These are phyloP conservation scores for Zygoascus bituminiphila DNA, from an alignment of 805 yeast species.

Conservation along the genomic window DNA sequence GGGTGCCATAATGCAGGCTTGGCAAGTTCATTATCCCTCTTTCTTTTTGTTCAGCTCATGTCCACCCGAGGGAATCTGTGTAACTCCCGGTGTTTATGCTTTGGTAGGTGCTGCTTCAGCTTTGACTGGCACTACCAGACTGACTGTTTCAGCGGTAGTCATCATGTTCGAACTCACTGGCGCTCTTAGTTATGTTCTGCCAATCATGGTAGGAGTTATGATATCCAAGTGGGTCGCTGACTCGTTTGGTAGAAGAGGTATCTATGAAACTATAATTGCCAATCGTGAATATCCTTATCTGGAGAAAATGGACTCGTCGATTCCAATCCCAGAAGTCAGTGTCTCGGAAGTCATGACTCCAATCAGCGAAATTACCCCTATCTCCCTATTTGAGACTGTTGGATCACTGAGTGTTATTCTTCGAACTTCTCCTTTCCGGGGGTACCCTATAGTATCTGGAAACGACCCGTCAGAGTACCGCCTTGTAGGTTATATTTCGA, in stretches of 20 bases:
- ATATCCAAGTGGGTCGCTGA: slow-evolving; percentile 68
- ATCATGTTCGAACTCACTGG: slow-evolving; percentile 79
- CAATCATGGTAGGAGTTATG: slow-evolving; percentile 79
- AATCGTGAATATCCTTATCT: slow-evolving; percentile 35
- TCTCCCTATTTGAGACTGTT: slow-evolving; percentile 24
- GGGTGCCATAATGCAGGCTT: slow-evolving; percentile 60
- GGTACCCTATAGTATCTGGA: slow-evolving; percentile 39
- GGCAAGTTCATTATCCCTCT: slow-evolving; percentile 33
- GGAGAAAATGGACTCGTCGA: slow-evolving; percentile 27
- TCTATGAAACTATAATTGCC: slow-evolving; percentile 56
- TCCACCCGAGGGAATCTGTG: slow-evolving; percentile 43
- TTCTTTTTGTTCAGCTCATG: slow-evolving; percentile 32
- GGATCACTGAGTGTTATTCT: slow-evolving; percentile 22
- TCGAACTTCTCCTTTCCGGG: slow-evolving; percentile 25
- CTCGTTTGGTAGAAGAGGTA: slow-evolving; percentile 43
- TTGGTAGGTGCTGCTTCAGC: slow-evolving; percentile 84
- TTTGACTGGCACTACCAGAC: slow-evolving; percentile 69
- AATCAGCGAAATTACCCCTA: slow-evolving; percentile 22
- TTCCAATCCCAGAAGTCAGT: slow-evolving; percentile 33
- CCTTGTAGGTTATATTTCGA: slow-evolving; percentile 38
- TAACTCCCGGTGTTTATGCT: slow-evolving; percentile 82
- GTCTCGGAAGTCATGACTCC: slow-evolving; percentile 33
- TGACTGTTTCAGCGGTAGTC: slow-evolving; percentile 74
- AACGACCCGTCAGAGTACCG: slow-evolving; percentile 22
- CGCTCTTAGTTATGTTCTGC: slow-evolving; percentile 73